These are phyloP conservation scores for Fusarium sp. DNA, from an alignment of 2,329 filamentous ascomycete genomes.

Conservation along the genomic window DNA sequence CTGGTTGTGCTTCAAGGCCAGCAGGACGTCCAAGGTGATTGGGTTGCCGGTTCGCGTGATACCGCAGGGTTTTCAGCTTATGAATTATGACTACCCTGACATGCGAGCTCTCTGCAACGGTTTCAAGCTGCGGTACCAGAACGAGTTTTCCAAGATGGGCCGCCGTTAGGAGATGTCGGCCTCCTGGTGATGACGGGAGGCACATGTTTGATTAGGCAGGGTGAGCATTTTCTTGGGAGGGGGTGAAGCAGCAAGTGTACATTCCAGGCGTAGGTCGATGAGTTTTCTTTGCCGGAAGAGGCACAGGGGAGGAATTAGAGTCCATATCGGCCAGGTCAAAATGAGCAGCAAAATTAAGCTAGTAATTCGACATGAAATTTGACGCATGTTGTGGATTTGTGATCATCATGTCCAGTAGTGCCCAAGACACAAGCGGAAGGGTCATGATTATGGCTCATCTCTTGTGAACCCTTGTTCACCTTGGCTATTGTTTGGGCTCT, in stretches of 20 bases:
- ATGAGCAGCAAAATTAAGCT: conserved; percentile 25
- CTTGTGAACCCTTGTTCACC: neutral
- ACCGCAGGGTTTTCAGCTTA: conserved; percentile 92
- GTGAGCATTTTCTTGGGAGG: conserved; percentile 17
- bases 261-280: conserved; percentile 35
- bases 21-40: conserved; percentile 79
- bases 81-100: conserved; percentile 91
- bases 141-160: conserved; percentile 75
- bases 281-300: conserved; percentile 26
- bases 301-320: conserved; percentile 22
- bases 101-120: conserved; percentile 97
- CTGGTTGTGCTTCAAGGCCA: conserved; percentile 95
- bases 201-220: conserved; percentile 34
- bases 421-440: neutral
- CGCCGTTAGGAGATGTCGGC: conserved; percentile 43
- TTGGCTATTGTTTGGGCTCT: neutral
- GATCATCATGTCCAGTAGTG: no score
- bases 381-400: neutral
- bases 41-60: conserved; percentile 92
- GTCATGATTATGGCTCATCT: neutral
- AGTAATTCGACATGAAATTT: conserved; percentile 36
- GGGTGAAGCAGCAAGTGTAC: conserved; percentile 35
- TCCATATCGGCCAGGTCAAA: conserved; percentile 15
- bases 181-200: conserved; percentile 6
- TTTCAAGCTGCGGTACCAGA: conserved; percentile 87